Conservation (phyloP, 1,139 yeast species). For the Waltiozyma sp. region DNA sequence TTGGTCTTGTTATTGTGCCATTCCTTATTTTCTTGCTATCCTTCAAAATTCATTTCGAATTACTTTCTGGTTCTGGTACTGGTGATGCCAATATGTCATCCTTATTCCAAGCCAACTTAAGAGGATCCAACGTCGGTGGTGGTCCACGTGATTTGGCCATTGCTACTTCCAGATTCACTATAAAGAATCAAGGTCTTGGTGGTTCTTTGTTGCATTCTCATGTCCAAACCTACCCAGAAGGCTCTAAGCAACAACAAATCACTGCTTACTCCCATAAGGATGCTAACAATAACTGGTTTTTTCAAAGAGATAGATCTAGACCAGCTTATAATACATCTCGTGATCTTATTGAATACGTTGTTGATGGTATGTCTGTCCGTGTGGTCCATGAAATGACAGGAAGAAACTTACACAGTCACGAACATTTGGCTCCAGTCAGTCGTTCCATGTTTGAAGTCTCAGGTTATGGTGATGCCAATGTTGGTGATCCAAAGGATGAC, state of each 20-base stretch:
- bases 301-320: constrained; percentile 35
- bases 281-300: constrained; percentile 50
- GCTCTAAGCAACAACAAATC: constrained; percentile 63
- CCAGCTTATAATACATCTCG: constrained; percentile 19
- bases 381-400: constrained; percentile 42
- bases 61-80: constrained; percentile 68
- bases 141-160: constrained; percentile 45
- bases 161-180: constrained; percentile 50
- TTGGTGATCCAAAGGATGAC: constrained; percentile 56
- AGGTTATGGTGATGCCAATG: constrained; percentile 47
- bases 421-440: constrained; percentile 43
- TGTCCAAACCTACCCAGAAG: constrained; percentile 55
- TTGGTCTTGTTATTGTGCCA: constrained; percentile 67
- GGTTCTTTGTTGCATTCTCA: constrained; percentile 70
- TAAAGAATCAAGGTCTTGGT: constrained; percentile 63
- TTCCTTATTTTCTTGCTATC: constrained; percentile 51
- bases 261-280: constrained; percentile 73
- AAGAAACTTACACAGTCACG: constrained; percentile 53
- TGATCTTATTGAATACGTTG: constrained; percentile 24
- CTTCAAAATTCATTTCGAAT: constrained; percentile 70
- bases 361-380: constrained; percentile 46
- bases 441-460: constrained; percentile 49
- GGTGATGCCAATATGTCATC: constrained; percentile 71
- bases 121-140: constrained; percentile 36
- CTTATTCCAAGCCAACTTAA: constrained; percentile 55